These are phyloP conservation scores for Dinochytrium kinnereticum DNA, from an alignment of 371 early-diverging fungal genomes.

Conservation along the genomic window DNA sequence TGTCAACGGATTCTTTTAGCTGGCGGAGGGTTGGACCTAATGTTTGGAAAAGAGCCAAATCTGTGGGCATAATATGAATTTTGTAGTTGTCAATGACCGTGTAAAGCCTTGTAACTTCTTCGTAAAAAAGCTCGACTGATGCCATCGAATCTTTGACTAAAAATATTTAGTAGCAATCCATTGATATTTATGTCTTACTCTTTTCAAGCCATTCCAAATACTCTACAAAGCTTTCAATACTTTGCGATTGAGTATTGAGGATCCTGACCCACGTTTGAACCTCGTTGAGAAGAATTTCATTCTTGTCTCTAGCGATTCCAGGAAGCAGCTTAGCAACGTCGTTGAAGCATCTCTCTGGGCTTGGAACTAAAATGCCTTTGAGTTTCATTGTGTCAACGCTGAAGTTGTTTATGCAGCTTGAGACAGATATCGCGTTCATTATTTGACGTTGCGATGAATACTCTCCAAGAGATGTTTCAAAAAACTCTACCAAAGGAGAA, in stretches of 20 bases:
- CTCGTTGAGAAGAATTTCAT: conserved; percentile 58
- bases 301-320: conserved; percentile 58
- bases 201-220: conserved; percentile 63
- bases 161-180: not conserved
- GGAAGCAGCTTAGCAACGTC: conserved; percentile 59
- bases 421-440: conserved; percentile 50
- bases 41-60: conserved; percentile 62
- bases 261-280: conserved; percentile 59
- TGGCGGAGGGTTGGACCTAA: conserved; percentile 58
- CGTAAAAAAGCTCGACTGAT: conserved; percentile 49
- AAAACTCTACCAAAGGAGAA: conserved; percentile 54
- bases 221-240: conserved; percentile 63
- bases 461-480: conserved; percentile 48
- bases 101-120: conserved; percentile 55
- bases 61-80: conserved; percentile 60
- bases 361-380: conserved; percentile 57
- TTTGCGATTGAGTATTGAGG: conserved; percentile 54
- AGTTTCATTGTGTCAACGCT: conserved; percentile 52
- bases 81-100: conserved; percentile 53
- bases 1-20: conserved; percentile 59
- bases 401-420: conserved; percentile 52
- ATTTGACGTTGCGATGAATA: conserved; percentile 49
- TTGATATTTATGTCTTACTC: conserved; percentile 32
- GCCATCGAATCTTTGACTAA: conserved; percentile 48
- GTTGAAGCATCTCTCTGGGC: conserved; percentile 61